Conservation (phyloP, 768 basidiomycete genomes). For the Auriscalpium microsporum region DNA sequence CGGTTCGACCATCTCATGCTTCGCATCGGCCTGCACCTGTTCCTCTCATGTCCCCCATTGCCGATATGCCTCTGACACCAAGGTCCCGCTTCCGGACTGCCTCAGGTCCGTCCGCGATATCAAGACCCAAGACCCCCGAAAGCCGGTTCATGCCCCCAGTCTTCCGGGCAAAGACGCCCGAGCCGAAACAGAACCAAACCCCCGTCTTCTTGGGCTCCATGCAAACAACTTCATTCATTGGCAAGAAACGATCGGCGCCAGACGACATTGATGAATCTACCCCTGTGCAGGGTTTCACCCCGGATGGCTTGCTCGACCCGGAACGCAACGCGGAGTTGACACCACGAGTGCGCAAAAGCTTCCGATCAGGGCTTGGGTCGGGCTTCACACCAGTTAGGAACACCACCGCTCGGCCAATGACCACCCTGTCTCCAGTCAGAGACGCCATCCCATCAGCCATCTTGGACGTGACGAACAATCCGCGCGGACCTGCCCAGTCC, state of each 20-base stretch:
- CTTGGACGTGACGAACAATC: slow-evolving; percentile 63
- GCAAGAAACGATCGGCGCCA: slow-evolving; percentile 68
- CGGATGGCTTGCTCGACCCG: slow-evolving; percentile 33
- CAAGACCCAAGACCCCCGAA: slow-evolving; percentile 50
- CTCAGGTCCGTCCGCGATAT: slow-evolving; percentile 36
- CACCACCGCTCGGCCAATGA: slow-evolving; percentile 32
- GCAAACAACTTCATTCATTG: slow-evolving; percentile 32
- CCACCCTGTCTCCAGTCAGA: slow-evolving; percentile 41
- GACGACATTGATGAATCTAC: slow-evolving; percentile 63
- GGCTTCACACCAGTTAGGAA: slow-evolving; percentile 70
- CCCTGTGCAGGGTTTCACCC: slow-evolving; percentile 58
- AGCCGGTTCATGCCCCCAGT: slow-evolving; percentile 16
- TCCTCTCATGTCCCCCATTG: slow-evolving; percentile 10
- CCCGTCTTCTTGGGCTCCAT: slow-evolving; percentile 6
- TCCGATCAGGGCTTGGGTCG: slow-evolving; percentile 30
- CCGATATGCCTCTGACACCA: neutral
- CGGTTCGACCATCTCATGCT: neutral
- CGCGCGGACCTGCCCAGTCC: slow-evolving; percentile 17
- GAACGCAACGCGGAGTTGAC: slow-evolving; percentile 37
- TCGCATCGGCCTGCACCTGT: slow-evolving; percentile 12
- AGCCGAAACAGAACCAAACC: slow-evolving; percentile 8
- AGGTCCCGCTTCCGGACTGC: slow-evolving; percentile 19
- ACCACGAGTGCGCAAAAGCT: slow-evolving; percentile 53
- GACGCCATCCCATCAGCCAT: slow-evolving; percentile 28
- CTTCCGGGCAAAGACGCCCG: slow-evolving; percentile 23